phyloP scores from a whole-genome alignment of 2,329 filamentous ascomycete species.

The Dactylonectria macrodidyma region DNA sequence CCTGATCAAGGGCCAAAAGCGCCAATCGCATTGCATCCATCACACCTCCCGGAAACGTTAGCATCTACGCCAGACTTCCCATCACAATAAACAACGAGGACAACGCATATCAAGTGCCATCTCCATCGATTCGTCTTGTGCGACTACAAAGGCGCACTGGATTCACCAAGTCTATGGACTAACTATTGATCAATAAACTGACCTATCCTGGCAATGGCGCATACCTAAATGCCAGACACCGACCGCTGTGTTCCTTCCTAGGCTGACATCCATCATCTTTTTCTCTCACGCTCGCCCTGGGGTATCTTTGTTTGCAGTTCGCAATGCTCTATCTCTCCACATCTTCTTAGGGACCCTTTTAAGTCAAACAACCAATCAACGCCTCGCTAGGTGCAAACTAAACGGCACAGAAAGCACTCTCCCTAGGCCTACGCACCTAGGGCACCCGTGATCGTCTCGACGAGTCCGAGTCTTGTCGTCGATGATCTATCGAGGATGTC shows the following conservation, averaged over 20 bases:
- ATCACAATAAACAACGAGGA: neutral
- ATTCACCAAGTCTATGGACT: neutral
- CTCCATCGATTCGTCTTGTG: neutral
- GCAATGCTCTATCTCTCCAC: constrained; percentile 9
- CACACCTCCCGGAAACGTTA: neutral
- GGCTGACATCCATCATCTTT: neutral
- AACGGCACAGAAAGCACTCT: constrained; percentile 28
- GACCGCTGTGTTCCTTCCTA: neutral
- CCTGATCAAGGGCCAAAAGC: neutral
- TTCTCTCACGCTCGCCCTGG: neutral
- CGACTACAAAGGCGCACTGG: neutral
- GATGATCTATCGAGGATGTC: constrained; percentile 48
- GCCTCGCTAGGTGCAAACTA: constrained; percentile 51
- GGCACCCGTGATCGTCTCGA: constrained; percentile 37
- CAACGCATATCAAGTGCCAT: neutral
- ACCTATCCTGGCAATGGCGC: neutral
- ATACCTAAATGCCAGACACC: constrained; percentile 5
- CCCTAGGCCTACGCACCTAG: constrained; percentile 10
- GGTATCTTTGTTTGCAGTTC: constrained; percentile 23
- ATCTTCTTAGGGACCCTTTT: neutral
- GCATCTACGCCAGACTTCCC: neutral
- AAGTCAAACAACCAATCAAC: constrained; percentile 36
- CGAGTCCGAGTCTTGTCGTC: constrained; percentile 46
- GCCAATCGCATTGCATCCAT: neutral
- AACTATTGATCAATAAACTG: neutral